A percentile compares a stretch with the other conserved stretches of the same genome.
phyloP scores from a whole-genome alignment of 2,329 filamentous ascomycete species.

The Nothophoma quercina region DNA sequence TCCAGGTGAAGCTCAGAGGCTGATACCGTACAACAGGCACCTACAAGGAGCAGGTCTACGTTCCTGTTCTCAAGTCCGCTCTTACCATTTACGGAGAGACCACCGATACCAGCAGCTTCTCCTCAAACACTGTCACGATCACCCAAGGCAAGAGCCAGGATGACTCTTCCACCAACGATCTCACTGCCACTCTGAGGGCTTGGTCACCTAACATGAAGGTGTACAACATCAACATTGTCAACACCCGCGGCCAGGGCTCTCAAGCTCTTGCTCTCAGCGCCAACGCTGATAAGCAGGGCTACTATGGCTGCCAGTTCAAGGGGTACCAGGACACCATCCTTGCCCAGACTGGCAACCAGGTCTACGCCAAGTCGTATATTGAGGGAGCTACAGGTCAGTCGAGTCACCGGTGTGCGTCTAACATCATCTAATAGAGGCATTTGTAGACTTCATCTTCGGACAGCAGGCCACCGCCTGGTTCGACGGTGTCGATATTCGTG shows the following conservation, averaged over 20 bases:
- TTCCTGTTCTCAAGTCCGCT: constrained; percentile 57
- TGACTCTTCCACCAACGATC: constrained; percentile 60
- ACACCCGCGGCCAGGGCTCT: constrained; percentile 55
- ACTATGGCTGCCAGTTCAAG: constrained; percentile 64
- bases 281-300: constrained; percentile 60
- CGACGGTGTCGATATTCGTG: constrained; percentile 58
- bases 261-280: constrained; percentile 64
- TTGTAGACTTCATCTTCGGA: constrained; percentile 70
- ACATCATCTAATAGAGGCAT: no score
- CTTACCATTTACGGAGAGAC: constrained; percentile 69
- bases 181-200: constrained; percentile 60
- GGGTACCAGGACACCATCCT: constrained; percentile 65
- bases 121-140: constrained; percentile 65
- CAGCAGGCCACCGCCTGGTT: constrained; percentile 62
- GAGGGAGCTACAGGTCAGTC: constrained; percentile 62
- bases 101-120: constrained; percentile 57
- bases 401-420: no score
- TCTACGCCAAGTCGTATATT: constrained; percentile 65
- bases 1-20: neutral
- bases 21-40: constrained; percentile 48
- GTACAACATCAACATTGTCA: constrained; percentile 68
- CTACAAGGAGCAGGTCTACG: constrained; percentile 67
- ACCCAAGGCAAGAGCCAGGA: constrained; percentile 58
- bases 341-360: constrained; percentile 57
- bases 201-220: constrained; percentile 61